Conservation (phyloP, 1,139 yeast genomes). For the Meyerozyma athensensis region DNA sequence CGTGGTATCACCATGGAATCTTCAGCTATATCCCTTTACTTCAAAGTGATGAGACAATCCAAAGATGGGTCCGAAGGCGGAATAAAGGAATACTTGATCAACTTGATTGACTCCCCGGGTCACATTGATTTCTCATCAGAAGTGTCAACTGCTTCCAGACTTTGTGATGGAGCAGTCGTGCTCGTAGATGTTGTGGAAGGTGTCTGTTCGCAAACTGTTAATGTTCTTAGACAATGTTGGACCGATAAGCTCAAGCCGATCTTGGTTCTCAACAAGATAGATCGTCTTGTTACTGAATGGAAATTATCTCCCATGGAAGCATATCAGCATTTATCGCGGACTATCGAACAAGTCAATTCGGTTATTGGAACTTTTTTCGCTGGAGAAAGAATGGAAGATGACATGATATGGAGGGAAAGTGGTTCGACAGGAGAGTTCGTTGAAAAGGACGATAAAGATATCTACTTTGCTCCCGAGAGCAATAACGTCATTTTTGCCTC, state of each 20-base stretch:
- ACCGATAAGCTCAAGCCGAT: constrained; percentile 84
- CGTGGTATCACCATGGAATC: constrained; percentile 98
- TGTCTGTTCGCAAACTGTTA: constrained; percentile 93
- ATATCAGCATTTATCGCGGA: constrained; percentile 67
- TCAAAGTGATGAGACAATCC: constrained; percentile 53
- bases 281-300: constrained; percentile 77
- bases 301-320: constrained; percentile 84
- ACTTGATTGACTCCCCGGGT: constrained; percentile 96
- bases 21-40: constrained; percentile 84
- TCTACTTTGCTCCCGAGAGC: constrained; percentile 84
- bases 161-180: constrained; percentile 96
- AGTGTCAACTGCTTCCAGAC: constrained; percentile 89
- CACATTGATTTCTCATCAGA: constrained; percentile 96
- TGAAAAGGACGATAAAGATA: constrained; percentile 75
- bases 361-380: constrained; percentile 91
- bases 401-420: constrained; percentile 73
- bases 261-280: constrained; percentile 89
- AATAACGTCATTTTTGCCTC: constrained; percentile 93
- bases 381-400: constrained; percentile 92
- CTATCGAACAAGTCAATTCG: constrained; percentile 91
- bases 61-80: constrained; percentile 21
- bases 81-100: constrained; percentile 76
- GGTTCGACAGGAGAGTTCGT: constrained; percentile 54
- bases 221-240: constrained; percentile 95
- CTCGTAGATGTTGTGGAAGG: constrained; percentile 97